These are phyloP conservation scores for Pseudonectria buxi DNA, from an alignment of 2,329 filamentous ascomycete genomes.

Conservation along the genomic window DNA sequence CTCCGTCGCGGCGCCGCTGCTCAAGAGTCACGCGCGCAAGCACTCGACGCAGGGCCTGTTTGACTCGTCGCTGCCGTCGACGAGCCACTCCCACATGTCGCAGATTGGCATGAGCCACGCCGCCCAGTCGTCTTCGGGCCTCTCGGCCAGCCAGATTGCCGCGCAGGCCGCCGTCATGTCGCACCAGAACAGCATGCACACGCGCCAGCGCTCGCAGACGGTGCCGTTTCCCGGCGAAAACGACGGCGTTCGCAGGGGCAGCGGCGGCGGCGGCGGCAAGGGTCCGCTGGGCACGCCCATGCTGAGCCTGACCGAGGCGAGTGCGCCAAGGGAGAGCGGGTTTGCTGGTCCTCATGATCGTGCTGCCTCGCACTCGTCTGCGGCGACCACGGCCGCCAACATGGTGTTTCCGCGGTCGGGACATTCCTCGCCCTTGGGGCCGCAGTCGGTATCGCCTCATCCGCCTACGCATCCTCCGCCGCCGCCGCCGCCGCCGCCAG, in stretches of 20 bases:
- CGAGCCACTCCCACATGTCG: constrained; percentile 48
- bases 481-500: constrained; percentile 33
- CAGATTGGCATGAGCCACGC: constrained; percentile 41
- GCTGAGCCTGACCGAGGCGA: constrained; percentile 59
- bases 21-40: constrained; percentile 49
- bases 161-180: constrained; percentile 71
- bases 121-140: constrained; percentile 27
- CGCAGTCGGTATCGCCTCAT: constrained; percentile 26
- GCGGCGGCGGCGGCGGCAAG: constrained; percentile 37
- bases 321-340: constrained; percentile 49
- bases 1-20: constrained; percentile 23
- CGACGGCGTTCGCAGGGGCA: constrained; percentile 38
- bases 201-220: constrained; percentile 67
- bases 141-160: constrained; percentile 69
- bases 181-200: constrained; percentile 45
- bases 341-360: constrained; percentile 57
- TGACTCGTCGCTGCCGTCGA: constrained; percentile 64
- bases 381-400: constrained; percentile 65
- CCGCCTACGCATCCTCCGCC: constrained; percentile 32
- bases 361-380: constrained; percentile 52
- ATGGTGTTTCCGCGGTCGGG: constrained; percentile 64
- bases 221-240: constrained; percentile 51
- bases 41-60: constrained; percentile 71
- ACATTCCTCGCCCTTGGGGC: constrained; percentile 42
- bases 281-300: constrained; percentile 55